Evolutionary conservation across 192 early-diverging fungal species (phyloP), one percentile per base, ranked within the genome.

Genomic region (Cetraspora pellucida): DNA sequence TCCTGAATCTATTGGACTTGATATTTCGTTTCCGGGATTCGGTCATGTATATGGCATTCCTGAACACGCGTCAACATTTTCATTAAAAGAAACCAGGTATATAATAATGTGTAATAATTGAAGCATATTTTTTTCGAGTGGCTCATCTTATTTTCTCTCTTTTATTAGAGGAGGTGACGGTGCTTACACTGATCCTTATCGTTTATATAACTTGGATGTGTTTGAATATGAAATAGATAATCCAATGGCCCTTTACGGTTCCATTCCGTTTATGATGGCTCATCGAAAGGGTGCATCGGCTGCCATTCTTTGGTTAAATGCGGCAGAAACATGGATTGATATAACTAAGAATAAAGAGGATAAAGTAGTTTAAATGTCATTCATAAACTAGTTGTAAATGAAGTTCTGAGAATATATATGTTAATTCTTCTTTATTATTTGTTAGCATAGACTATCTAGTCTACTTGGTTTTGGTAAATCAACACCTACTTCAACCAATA

Each of bases 251-350:
- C 89, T 99, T 6, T 99, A 99, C 78, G 97, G 98, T 50, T 89
- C 93, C 10, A 85, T 99, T 27, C 98, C 98, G 16, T 92, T 97
- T 67, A 95, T 99, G 91, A 72, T 96, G 44, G 95, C 95, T 1
- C 97, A 99, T 78, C 88, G 87, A 37, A 87, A 90, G 70, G 89
- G 90, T 57, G 73, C 78, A 14, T 89, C 93, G 3, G 90, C 89
- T 9, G 98, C 94, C 63, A 85, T 96, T 0, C 91, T 98, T 66
- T 96, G 93, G 93, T 81, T 98, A 79, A 99, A 97, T 74, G 85
- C 95, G 2, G 94, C 98, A 2, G 98, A 99, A 82, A 98, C 96
- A 64, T 99, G 98, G 98, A 88, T 99, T 25, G 98, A 99, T 77
- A 89, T 99, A 47, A 92, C 94, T 37, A 95, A 91, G 79, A 83